Evolutionary conservation across 306 rosid genomes (phyloP).

Genomic region (Canavalia ensiformis): DNA sequence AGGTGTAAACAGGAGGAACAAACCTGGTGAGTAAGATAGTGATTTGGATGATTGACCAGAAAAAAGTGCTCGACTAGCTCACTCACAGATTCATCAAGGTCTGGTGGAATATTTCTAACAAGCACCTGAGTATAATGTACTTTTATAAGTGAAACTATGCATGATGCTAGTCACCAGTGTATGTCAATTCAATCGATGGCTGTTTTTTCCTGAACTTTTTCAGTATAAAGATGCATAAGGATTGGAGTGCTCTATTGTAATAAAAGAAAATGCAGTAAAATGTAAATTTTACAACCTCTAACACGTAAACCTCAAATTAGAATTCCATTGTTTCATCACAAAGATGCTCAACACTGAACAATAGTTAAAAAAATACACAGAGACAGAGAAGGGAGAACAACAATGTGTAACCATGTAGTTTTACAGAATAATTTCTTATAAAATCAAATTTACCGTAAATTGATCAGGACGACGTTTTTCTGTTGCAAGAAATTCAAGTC

Average conservation of each 20-base stretch:
- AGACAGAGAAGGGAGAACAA: not conserved
- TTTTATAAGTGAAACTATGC: slow-evolving; percentile 38
- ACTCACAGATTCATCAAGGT: slow-evolving; percentile 79
- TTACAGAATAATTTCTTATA: slow-evolving; percentile 13
- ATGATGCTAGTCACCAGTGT: not conserved
- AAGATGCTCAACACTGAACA: slow-evolving; percentile 2
- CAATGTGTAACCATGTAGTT: not conserved
- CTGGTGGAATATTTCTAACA: slow-evolving; percentile 81
- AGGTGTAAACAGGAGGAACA: slow-evolving; percentile 29
- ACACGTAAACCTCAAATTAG: not conserved
- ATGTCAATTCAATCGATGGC: slow-evolving; percentile 13
- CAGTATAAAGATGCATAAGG: slow-evolving; percentile 24
- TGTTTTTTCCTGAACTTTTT: not conserved
- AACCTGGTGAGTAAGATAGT: slow-evolving; percentile 91
- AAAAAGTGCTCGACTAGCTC: slow-evolving; percentile 92
- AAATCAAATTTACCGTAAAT: slow-evolving; percentile 64
- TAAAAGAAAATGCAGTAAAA: slow-evolving; percentile 3
- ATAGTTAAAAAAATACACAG: not conserved
- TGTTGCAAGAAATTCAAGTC: slow-evolving; percentile 76
- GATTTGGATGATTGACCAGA: slow-evolving; percentile 85
- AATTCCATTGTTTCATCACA: not conserved
- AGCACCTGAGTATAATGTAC: slow-evolving; percentile 65
- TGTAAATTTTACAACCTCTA: not conserved
- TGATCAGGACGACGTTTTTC: slow-evolving; percentile 84
- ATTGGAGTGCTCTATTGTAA: not conserved